phyloP scores from a whole-genome alignment of 441 rosid species.

The Pelargonium australe region DNA sequence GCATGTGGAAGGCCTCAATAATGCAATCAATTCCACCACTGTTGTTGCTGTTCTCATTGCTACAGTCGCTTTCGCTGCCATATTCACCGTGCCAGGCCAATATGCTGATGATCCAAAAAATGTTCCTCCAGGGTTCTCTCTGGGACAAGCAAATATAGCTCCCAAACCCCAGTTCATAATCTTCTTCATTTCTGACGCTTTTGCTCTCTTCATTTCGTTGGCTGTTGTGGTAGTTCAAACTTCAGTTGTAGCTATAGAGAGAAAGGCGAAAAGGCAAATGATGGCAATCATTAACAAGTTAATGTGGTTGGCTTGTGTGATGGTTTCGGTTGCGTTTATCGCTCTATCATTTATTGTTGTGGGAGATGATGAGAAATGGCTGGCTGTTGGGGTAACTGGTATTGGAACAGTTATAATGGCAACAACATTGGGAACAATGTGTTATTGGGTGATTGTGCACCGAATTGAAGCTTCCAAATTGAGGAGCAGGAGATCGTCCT shows the following conservation, averaged over 20 bases:
- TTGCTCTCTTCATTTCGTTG: slow-evolving; percentile 18
- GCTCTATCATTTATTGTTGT: slow-evolving; percentile 19
- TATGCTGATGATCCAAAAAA: slow-evolving; percentile 14
- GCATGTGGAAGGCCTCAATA: slow-evolving; percentile 17
- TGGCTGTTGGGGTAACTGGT: slow-evolving; percentile 13
- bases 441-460: neutral
- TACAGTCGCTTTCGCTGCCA: slow-evolving; percentile 21
- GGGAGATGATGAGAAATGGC: slow-evolving; percentile 17
- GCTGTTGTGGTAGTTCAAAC: slow-evolving; percentile 23
- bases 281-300: slow-evolving; percentile 12
- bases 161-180: slow-evolving; percentile 7
- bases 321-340: slow-evolving; percentile 17
- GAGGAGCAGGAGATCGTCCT: neutral
- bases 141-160: slow-evolving; percentile 5
- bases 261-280: slow-evolving; percentile 17
- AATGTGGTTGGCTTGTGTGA: slow-evolving; percentile 22
- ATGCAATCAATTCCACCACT: neutral
- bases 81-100: slow-evolving; percentile 12
- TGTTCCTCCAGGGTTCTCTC: slow-evolving; percentile 3
- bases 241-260: slow-evolving; percentile 17
- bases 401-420: slow-evolving; percentile 19
- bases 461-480: neutral
- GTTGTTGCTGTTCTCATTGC: slow-evolving; percentile 19
- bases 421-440: slow-evolving; percentile 17
- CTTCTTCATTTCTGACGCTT: slow-evolving; percentile 17